Evolutionary conservation across 2,329 filamentous ascomycete species (phyloP).

Genomic region (Trichothecium sympodiale): DNA sequence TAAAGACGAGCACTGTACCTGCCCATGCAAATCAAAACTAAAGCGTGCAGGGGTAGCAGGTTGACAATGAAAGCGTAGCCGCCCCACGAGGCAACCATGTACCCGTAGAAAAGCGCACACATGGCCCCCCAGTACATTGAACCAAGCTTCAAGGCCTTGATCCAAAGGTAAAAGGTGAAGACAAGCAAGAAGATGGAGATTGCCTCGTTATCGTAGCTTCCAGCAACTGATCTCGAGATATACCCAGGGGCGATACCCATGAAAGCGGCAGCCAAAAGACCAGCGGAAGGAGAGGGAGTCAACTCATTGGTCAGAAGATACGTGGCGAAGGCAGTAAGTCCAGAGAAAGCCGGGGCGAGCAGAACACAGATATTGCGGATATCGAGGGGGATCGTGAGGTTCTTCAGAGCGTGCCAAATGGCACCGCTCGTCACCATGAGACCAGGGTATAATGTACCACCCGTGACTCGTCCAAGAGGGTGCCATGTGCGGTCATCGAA

Average conservation of each 20-base stretch:
- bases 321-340: conserved; percentile 81
- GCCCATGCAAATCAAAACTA: conserved; percentile 93
- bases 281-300: conserved; percentile 88
- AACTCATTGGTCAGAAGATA: conserved; percentile 97
- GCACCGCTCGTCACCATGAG: conserved; percentile 97
- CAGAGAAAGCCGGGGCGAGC: conserved; percentile 88
- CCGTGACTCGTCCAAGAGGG: conserved; percentile 92
- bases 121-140: conserved; percentile 95
- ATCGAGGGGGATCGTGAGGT: conserved; percentile 85
- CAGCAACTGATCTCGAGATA: conserved; percentile 93
- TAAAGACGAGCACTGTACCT: conserved; percentile 90
- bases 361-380: conserved; percentile 98
- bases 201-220: conserved; percentile 98
- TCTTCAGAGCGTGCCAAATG: conserved; percentile 89
- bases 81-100: conserved; percentile 99
- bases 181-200: conserved; percentile 98
- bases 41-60: conserved; percentile 83
- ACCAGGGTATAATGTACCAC: conserved; percentile 95
- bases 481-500: conserved; percentile 99
- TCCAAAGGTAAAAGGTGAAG: conserved; percentile 98
- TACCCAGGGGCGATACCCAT: conserved; percentile 98
- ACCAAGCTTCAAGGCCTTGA: conserved; percentile 93
- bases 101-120: conserved; percentile 93
- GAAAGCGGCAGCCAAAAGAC: conserved; percentile 85
- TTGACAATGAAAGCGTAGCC: conserved; percentile 99